Evolutionary conservation across 805 yeast species (phyloP), one percentile per base, ranked within the genome.

Genomic region (Candida ponderosae): DNA sequence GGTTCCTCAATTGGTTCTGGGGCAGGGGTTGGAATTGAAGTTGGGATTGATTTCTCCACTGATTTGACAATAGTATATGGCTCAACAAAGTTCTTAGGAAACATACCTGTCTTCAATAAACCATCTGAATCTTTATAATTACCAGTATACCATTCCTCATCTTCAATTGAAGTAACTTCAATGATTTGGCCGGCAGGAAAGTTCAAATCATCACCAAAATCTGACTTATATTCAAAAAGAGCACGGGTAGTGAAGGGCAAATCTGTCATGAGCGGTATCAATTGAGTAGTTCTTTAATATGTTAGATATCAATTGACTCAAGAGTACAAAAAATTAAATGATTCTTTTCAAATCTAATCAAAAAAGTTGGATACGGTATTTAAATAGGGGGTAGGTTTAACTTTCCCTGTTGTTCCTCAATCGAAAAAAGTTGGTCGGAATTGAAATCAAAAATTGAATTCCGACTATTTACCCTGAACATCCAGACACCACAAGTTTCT

Each of bases 111-210:
- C 32, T 62, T 59, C 19, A 47, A 31, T 9, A 44, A 51, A 5
- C 85, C 85, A 16, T 38, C 31, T 1, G 40, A 28, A 41, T 63
- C 72, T 4, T 50, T 51, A 48, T 72, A 82, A 5, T 68, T 62
- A 4, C 98, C 98, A 29, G 72, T 65, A 53, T 75, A 82, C 97
- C 97, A 93, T 44, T 89, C 96, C 6, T 79, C 95, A 57, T 90
- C 97, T 47, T 87, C 96, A 37, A 85, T 68, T 29, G 74, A 76
- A 5, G 80, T 76, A 20, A 90, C 96, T 4, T 77, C 74, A 45
- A 90, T 80, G 21, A 72, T 45, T 55, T 83, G 87, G 17, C 83
- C 89, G 5, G 65, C 74, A 0, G 58, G 56, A 48, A 90, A 89
- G 26, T 72, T 66, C 54, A 90, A 70, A 57, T 90, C 98, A 56